Evolutionary conservation across 2,329 filamentous ascomycete genomes (phyloP), one percentile per base, ranked within the genome.

Genomic region (Myriosclerotinia scirpicola): DNA sequence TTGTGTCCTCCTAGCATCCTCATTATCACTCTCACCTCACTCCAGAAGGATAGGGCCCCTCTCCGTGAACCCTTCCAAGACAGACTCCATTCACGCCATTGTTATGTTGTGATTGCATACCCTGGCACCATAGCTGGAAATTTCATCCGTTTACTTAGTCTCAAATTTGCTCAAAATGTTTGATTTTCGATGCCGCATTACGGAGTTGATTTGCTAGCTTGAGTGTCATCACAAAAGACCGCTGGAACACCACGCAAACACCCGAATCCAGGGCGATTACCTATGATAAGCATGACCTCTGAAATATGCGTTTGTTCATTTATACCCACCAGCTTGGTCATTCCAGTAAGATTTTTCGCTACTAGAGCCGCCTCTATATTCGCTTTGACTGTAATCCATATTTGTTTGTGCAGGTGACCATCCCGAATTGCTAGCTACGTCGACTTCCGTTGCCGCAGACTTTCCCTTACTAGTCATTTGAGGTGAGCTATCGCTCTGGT

Each of bases 401-500:
- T 26, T 50, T 34, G 50, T 40, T 26, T 62, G 56, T 53, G 54
- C 34, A 38, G 66, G 44, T 36, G 62, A 59, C 66, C 66, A 55
- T 9, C 66, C 68, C 20, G 69, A 64, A 14, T 34, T 65, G 11
- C 58, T 42, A 20, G 67, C 71, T 34, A 71, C 66, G 15, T 69
- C 58, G 36, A 70, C 44, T 5, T 68, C 46, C 17, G 14, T 38
- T 34, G 59, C 22, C 34, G 44, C 17, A 12, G 40, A 46, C 20
- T 67, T 66, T 6, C 66, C 68, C 48, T 69, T 70, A 42, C 54
- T 58, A 17, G 55, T 26, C 34, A 48, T 30, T 42, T 46, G 64
- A 12, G 67, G 66, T 17, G 62, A 34, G 40, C 52, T 69, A n/a
- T 71, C 54, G 48, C 64, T 69, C 54, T 68, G 71, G 58, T 81